phyloP scores from a whole-genome alignment of 1,284 basidiomycete species.

The Agroathelia rolfsii region DNA sequence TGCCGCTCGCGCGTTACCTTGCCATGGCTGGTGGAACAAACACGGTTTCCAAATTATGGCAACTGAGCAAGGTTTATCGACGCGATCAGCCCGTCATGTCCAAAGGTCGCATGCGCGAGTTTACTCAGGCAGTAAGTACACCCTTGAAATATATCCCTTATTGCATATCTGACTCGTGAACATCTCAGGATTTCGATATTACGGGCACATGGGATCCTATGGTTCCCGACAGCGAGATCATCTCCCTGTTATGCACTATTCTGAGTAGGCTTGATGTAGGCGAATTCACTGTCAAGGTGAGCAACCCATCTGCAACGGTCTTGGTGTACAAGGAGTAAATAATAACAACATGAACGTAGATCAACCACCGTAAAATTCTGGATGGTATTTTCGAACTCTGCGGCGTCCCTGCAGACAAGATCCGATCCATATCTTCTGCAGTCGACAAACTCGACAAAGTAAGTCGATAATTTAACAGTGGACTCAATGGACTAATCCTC shows the following conservation, averaged over 20 bases:
- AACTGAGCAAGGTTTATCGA: conserved; percentile 96
- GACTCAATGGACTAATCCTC: too few species aligned
- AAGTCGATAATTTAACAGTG: conserved; percentile 8
- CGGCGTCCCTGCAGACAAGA: conserved; percentile 89
- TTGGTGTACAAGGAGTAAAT: conserved; percentile 2
- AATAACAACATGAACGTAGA: conserved; percentile 29
- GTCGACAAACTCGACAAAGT: conserved; percentile 99
- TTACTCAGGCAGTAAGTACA: conserved; percentile 84
- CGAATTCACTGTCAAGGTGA: conserved; percentile 88
- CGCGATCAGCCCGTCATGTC: conserved; percentile 96
- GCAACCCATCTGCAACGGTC: conserved; percentile 1
- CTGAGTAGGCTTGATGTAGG: conserved; percentile 81
- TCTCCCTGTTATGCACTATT: conserved; percentile 78
- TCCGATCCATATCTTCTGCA: conserved; percentile 89
- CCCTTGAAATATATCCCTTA: not conserved
- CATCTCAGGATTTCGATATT: conserved; percentile 85
- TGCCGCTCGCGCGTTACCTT: conserved; percentile 91
- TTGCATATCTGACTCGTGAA: conserved; percentile 15
- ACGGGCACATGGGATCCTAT: conserved; percentile 91
- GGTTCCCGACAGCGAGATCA: conserved; percentile 93
- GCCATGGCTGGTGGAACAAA: conserved; percentile 85
- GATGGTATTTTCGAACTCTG: conserved; percentile 97
- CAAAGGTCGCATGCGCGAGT: conserved; percentile 97
- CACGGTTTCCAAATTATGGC: conserved; percentile 80
- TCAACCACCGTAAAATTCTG: conserved; percentile 95